Base-by-base conservation (phyloP, 2,329 filamentous ascomycete genomes). In the Chaetomiaceae sp. region DNA sequence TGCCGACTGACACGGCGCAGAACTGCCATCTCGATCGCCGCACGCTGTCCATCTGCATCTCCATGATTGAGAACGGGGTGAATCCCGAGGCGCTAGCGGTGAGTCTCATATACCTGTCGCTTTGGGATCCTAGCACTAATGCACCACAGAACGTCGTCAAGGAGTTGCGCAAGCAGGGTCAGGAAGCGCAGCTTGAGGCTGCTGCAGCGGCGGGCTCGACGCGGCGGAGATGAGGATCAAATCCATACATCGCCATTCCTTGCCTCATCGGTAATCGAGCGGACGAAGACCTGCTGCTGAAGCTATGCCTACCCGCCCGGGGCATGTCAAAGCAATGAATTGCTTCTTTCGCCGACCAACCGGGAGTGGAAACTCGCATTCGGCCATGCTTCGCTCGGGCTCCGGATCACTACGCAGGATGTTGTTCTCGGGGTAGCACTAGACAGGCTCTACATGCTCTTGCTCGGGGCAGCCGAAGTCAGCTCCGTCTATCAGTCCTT, bases 11-110 rank as follows among this genome's bases (percentile, higher is more conserved):
- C 41, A 36, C 12, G 12, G 33, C 26, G 38, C 52, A 97, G 91
- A 96, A 97, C 69, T 95, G 91, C 52, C 81, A 95, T 54, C 81
- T 98, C 37, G 90, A 96, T 66, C 83, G 91, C 26, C 84, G 89
- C 44, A 89, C 90, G 17, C 74, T 98, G 15, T 95, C 90, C 3
- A 87, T 96, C 53, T 98, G 93, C 67, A 91, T 97, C 50, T 95
- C 89, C 44, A 78, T 98, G 66, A 94, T 98, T 58, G 93, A 98
- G 68, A 95, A 95, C 62, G 93, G 93, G 12, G 88, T 97, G 24
- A 95, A 95, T 62, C 93, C 93, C 0, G 91, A 97, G 65, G 93
- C 91, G 1, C 73, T 98, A 26, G 90, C 91, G 19, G 93, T 97
- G 76, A 62, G 88, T 47, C 4, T 34, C 15, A 11, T 32, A 3